These are phyloP conservation scores for Guyanaporus albipodus DNA, from an alignment of 768 basidiomycete genomes.

Conservation along the genomic window DNA sequence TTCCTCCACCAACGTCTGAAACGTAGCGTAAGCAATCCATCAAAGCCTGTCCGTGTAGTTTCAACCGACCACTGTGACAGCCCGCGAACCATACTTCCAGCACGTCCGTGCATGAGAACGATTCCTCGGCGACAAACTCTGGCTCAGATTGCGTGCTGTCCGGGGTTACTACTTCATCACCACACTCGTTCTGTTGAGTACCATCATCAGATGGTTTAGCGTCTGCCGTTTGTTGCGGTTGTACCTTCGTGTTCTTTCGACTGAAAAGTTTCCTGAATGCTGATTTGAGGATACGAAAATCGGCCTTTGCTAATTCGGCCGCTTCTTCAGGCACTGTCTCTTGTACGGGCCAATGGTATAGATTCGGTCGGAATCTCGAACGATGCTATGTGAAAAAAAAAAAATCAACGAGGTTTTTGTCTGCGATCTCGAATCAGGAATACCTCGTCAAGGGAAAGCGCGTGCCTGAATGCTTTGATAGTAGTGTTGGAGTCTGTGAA, in stretches of 20 bases:
- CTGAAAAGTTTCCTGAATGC: not conserved
- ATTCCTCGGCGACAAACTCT: not conserved
- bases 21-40: not conserved
- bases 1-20: constrained; percentile 69
- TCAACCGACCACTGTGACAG: constrained; percentile 57
- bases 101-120: constrained; percentile 41
- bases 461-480: constrained; percentile 74
- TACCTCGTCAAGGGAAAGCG: constrained; percentile 75
- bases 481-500: constrained; percentile 60
- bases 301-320: not conserved
- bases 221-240: not conserved
- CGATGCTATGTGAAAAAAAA: constrained; percentile 44
- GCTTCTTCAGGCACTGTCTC: constrained; percentile 27
- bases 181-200: not conserved
- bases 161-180: not conserved
- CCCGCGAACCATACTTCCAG: constrained; percentile 82
- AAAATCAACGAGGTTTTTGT: constrained; percentile 8
- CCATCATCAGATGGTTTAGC: not conserved
- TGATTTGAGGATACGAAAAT: not conserved
- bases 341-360: constrained; percentile 45
- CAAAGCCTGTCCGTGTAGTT: not conserved
- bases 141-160: not conserved
- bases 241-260: not conserved
- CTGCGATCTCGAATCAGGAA: not conserved
- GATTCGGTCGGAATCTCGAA: constrained; percentile 59